These are phyloP conservation scores for Umbelopsis sp. DNA, from an alignment of 192 early-diverging fungal species.

Conservation along the genomic window DNA sequence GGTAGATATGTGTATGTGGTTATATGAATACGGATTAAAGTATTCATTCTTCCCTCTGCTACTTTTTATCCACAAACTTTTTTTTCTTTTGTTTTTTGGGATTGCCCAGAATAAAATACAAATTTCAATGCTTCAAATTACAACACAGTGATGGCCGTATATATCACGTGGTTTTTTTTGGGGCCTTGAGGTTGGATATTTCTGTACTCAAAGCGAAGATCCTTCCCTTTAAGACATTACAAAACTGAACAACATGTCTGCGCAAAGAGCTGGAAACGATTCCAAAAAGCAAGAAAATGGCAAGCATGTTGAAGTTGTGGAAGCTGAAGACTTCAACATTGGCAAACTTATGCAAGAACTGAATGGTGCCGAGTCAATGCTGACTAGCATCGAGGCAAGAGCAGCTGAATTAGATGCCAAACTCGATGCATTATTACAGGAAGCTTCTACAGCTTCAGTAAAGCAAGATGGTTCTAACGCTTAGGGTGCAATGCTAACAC, in stretches of 20 bases:
- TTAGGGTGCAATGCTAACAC: not conserved
- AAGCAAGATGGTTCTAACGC: not conserved
- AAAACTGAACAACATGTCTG: not conserved
- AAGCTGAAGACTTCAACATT: conserved; percentile 3
- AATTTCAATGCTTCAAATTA: too few relatives aligned
- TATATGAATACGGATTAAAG: too few relatives aligned
- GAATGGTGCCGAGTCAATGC: conserved; percentile 9
- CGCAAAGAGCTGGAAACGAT: not conserved
- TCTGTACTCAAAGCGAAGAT: not conserved
- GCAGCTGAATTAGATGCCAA: conserved; percentile 12
- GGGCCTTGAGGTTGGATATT: too few relatives aligned
- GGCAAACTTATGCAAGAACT: conserved; percentile 11
- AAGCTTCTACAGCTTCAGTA: not conserved
- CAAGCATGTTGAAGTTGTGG: not conserved
- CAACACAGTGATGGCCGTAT: too few relatives aligned
- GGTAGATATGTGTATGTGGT: too few relatives aligned
- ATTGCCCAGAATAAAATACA: too few relatives aligned
- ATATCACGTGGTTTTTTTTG: too few relatives aligned
- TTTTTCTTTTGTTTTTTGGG: too few relatives aligned
- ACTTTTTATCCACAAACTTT: too few relatives aligned
- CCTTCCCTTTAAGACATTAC: not conserved
- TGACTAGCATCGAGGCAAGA: conserved; percentile 3
- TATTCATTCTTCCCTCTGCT: too few relatives aligned
- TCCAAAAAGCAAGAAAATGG: not conserved
- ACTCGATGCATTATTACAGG: not conserved